These are phyloP conservation scores for Pichia sp. DNA, from an alignment of 1,139 yeast genomes.

Conservation along the genomic window DNA sequence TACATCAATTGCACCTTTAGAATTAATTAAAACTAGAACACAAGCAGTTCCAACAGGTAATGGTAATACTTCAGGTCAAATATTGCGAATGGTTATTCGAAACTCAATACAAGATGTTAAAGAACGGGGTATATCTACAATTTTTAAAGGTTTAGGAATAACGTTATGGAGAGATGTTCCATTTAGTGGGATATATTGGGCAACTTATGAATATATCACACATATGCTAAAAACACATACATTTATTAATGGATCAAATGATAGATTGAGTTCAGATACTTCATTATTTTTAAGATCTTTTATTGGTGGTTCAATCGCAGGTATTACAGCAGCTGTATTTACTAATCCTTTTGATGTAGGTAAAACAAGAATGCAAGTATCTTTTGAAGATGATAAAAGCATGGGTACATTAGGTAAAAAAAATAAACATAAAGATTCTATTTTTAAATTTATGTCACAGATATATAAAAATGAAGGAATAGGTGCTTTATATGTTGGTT, in stretches of 20 bases:
- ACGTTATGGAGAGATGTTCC: slow-evolving; percentile 98
- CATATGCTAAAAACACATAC: slow-evolving; percentile 16
- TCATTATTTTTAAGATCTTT: slow-evolving; percentile 69
- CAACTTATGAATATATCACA: slow-evolving; percentile 55
- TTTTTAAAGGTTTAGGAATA: slow-evolving; percentile 79
- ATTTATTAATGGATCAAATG: slow-evolving; percentile 13
- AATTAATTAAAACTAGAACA: slow-evolving; percentile 76
- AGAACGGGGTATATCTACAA: slow-evolving; percentile 52
- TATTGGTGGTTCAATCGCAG: slow-evolving; percentile 78
- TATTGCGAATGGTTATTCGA: slow-evolving; percentile 43
- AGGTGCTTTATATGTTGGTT: slow-evolving; percentile 74
- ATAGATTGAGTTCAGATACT: slow-evolving; percentile 14
- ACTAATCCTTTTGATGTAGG: slow-evolving; percentile 98
- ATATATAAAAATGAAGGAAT: slow-evolving; percentile 71
- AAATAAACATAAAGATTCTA: slow-evolving; percentile 32
- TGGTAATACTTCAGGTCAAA: slow-evolving; percentile 30
- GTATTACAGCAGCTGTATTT: slow-evolving; percentile 73
- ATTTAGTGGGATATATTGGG: slow-evolving; percentile 93
- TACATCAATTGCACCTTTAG: slow-evolving; percentile 80
- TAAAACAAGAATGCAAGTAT: slow-evolving; percentile 83
- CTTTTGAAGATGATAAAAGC: slow-evolving; percentile 23
- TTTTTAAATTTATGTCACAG: slow-evolving; percentile 58
- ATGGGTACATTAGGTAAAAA: slow-evolving; percentile 13
- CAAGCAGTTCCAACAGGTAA: slow-evolving; percentile 66
- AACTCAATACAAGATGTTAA: slow-evolving; percentile 55